phyloP scores from a whole-genome alignment of 768 basidiomycete species.

The Paxillus rubicundulus region DNA sequence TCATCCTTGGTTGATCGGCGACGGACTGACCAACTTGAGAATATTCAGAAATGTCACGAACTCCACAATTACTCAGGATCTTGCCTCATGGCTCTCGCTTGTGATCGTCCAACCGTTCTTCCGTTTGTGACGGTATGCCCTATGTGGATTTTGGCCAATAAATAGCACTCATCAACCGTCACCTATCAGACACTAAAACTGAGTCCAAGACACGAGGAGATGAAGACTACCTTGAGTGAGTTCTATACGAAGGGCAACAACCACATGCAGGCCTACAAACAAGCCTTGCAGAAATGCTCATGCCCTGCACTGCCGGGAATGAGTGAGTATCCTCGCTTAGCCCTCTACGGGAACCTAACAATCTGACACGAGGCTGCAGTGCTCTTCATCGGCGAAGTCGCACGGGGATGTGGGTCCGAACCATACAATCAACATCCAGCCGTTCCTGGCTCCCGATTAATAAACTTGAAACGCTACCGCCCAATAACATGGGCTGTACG shows the following conservation, averaged over 20 bases:
- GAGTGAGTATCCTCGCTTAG: slow-evolving; percentile 16
- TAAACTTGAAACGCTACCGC: slow-evolving; percentile 40
- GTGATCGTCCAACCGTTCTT: slow-evolving; percentile 39
- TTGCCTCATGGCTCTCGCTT: slow-evolving; percentile 39
- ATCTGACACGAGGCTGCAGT: slow-evolving; percentile 18
- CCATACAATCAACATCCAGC: slow-evolving; percentile 25
- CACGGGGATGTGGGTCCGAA: slow-evolving; percentile 33
- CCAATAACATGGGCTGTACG: slow-evolving; percentile 40
- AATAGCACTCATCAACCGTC: background rate
- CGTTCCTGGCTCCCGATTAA: slow-evolving; percentile 27
- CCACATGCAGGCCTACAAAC: slow-evolving; percentile 30
- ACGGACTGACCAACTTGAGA: slow-evolving; percentile 1
- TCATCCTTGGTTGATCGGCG: background rate
- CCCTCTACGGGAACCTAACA: background rate
- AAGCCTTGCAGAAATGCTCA: slow-evolving; percentile 26
- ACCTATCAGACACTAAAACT: slow-evolving; percentile 23
- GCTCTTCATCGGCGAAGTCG: slow-evolving; percentile 32
- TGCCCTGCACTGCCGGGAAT: slow-evolving; percentile 34
- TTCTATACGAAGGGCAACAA: slow-evolving; percentile 26
- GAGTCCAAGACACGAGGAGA: slow-evolving; percentile 21
- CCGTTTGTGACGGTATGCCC: slow-evolving; percentile 26
- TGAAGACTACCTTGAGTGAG: slow-evolving; percentile 14
- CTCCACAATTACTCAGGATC: slow-evolving; percentile 47
- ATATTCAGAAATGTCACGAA: slow-evolving; percentile 41
- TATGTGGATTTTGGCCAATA: background rate